Evolutionary conservation across 2,329 filamentous ascomycete genomes (phyloP).

Genomic region (Colletotrichum zoysiae): DNA sequence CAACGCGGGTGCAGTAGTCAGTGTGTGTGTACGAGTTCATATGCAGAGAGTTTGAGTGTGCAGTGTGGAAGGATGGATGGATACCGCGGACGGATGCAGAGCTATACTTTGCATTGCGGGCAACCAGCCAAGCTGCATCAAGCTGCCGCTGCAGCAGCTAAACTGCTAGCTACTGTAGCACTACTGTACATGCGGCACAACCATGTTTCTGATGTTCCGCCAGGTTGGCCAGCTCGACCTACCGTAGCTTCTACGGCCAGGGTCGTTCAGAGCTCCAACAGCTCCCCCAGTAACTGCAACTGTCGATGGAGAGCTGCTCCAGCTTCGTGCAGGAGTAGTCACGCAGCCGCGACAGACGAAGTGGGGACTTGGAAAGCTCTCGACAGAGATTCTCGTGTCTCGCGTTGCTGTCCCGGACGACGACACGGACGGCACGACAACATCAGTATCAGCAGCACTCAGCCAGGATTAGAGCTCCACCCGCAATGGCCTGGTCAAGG

Average conservation of each 20-base stretch:
- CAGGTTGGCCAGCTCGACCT: constrained; percentile 21
- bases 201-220: constrained; percentile 39
- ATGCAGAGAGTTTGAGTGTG: constrained; percentile 15
- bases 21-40: constrained; percentile 27
- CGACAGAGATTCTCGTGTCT: constrained; percentile 23
- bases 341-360: constrained; percentile 6
- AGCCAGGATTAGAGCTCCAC: constrained; percentile 22
- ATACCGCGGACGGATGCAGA: constrained; percentile 32
- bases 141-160: constrained; percentile 16
- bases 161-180: too few relatives aligned
- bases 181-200: constrained; percentile 6
- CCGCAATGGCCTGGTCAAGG: constrained; percentile 27
- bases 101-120: constrained; percentile 31
- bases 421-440: constrained; percentile 14
- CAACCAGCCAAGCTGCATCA: constrained; percentile 28
- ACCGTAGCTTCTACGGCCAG: constrained; percentile 3
- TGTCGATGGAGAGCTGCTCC: constrained; percentile 22
- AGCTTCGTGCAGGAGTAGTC: constrained; percentile 23
- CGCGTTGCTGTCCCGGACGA: constrained; percentile 23
- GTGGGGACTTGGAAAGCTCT: constrained; percentile 22
- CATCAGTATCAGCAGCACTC: constrained; percentile 22
- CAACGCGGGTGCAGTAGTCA: neutral
- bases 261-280: constrained; percentile 13
- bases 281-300: constrained; percentile 22
- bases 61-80: constrained; percentile 6